Base-by-base conservation (phyloP, 176 grass and related monocot species). In the Musa beccarii region DNA sequence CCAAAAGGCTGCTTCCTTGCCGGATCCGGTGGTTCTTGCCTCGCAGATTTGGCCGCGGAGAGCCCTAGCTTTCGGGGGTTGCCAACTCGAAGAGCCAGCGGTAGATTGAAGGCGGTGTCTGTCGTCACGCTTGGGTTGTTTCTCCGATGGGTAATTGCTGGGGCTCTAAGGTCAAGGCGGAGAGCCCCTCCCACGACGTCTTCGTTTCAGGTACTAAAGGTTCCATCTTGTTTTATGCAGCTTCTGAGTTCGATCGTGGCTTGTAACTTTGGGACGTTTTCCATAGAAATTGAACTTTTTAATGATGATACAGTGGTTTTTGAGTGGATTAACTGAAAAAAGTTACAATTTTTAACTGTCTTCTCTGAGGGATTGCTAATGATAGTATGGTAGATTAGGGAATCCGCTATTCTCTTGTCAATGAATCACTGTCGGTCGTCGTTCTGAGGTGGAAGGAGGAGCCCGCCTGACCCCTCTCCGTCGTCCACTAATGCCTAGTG, bases 141-240 rank as follows among this genome's bases (percentile, higher is more conserved):
- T 20, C 10, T 15, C 63, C 10, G 26, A 92, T 92, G 90, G 90
- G 90, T 43, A 92, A 89, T 76, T 92, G 87, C 70, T 92, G 82
- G 55, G 76, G 81, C 54, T 51, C 75, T 7, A 71, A 64, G 51
- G 71, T 86, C 72, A 55, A 69, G 75, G 77, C 77, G 21, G 86
- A 86, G 15, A 72, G 29, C 69, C 16, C 84, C 73, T 75, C 81
- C 21, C 28, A 51, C 15, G 76, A 17, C 59, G 1, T 50, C 73
- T 61, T 51, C 53, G 76, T 75, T 67, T 88, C 90, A 83, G 83
- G 89, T 92, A 43, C 16, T 76, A 10, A 72, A 68, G 29, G 72
- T 24, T 53, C 71, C 15, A 76, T 80, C 56, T 5, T 71, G 17
- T 67, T 83, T 43, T 43, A 43, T 43, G 4, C 34, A 43, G 34